phyloP scores from a whole-genome alignment of 225 moss, liverwort and hornwort genomes.

The Rhytidiadelphus loreus region DNA sequence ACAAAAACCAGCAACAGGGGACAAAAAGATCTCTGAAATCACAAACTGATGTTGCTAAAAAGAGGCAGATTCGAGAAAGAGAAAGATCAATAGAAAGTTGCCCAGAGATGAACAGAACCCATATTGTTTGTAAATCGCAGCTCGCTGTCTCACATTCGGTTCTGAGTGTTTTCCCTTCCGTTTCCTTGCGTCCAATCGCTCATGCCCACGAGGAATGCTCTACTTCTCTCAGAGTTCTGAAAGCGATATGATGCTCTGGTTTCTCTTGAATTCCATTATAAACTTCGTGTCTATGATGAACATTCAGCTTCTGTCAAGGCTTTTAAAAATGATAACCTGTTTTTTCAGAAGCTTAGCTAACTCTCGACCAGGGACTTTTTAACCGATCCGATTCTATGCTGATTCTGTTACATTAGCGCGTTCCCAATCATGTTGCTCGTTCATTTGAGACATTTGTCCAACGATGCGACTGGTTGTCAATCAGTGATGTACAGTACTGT shows the following conservation, averaged over 20 bases:
- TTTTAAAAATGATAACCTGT: not conserved
- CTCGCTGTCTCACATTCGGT: too few species aligned
- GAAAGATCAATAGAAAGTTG: not conserved
- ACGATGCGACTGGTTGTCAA: not conserved
- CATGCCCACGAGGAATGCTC: not conserved
- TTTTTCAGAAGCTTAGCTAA: not conserved
- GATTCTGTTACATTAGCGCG: not conserved
- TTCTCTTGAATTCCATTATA: not conserved
- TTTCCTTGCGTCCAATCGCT: not conserved
- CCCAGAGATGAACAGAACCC: not conserved
- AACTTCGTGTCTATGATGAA: not conserved
- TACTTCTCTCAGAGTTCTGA: not conserved
- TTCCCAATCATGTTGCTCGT: not conserved
- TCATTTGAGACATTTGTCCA: not conserved
- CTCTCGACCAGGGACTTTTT: not conserved
- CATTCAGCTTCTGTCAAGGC: not conserved
- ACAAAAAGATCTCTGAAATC: not conserved
- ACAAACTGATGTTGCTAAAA: not conserved
- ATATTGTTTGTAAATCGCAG: too few species aligned
- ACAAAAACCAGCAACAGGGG: not conserved
- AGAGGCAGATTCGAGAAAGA: not conserved
- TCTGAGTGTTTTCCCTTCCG: too few species aligned
- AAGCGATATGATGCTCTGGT: not conserved
- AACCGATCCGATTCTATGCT: not conserved
- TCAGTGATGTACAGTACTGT: not conserved